A percentile compares a stretch with the other conserved stretches of the same genome.
Conservation (phyloP, 31 red algal genomes). For the Asparagopsis taxiformis region DNA sequence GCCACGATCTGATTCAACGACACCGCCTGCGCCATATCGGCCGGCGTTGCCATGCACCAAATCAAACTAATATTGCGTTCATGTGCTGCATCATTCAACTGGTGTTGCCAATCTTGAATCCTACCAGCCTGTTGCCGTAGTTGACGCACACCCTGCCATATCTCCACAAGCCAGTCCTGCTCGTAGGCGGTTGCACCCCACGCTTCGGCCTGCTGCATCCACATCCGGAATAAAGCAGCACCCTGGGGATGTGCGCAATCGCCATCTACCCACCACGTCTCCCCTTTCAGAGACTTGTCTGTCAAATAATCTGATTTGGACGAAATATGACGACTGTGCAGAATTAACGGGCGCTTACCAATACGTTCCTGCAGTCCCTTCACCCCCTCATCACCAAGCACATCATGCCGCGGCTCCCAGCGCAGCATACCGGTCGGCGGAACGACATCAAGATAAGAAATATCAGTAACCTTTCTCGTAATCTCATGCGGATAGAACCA, state of each 20-base stretch:
- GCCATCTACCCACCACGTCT: conserved; percentile 41
- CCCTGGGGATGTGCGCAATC: conserved; percentile 48
- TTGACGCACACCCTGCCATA: conserved; percentile 47
- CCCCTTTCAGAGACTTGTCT: conserved; percentile 4
- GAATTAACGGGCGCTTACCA: conserved; percentile 33
- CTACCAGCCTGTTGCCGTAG: conserved; percentile 37
- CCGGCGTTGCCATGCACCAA: conserved; percentile 61
- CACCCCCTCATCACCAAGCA: conserved; percentile 20
- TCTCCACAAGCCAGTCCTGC: conserved; percentile 68
- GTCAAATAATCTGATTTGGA: conserved; percentile 21
- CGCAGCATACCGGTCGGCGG: conserved; percentile 57
- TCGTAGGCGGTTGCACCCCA: conserved; percentile 58
- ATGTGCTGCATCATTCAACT: conserved; percentile 31
- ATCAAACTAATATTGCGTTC: conserved; percentile 28
- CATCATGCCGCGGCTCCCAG: conserved; percentile 56
- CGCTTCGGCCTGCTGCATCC: conserved; percentile 43
- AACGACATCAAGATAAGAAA: conserved; percentile 38
- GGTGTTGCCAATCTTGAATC: conserved; percentile 38
- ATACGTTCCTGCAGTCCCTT: conserved; percentile 23
- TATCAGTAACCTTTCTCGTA: conserved; percentile 30
- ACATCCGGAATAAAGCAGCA: conserved; percentile 19
- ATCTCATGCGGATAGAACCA: conserved; percentile 67
- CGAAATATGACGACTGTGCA: conserved; percentile 56
- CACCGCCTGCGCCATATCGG: conserved; percentile 33
- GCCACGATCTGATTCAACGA: conserved; percentile 31